Evolutionary conservation across 177 flowering plant species (phyloP), one percentile per base, ranked within the genome.

Genomic region (Telopea speciosissima): DNA sequence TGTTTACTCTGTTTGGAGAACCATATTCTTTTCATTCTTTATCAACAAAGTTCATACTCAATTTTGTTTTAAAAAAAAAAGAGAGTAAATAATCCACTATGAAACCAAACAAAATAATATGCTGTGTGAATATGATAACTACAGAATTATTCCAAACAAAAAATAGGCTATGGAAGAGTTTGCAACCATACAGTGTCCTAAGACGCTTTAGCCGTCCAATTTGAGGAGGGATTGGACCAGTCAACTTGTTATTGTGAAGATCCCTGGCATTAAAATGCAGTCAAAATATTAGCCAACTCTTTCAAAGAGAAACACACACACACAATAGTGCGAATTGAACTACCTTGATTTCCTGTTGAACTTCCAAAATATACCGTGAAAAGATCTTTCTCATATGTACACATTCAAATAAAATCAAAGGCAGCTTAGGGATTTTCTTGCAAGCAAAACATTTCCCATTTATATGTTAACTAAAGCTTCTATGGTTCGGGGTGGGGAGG

Each of bases 201-300:
- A 93, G 96, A 52, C 85, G 94, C 82, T 80, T 95, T 73, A 95
- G 81, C 69, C 99, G 83, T 71, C 96, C 96, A 69, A 95, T 95
- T 81, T 95, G 97, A 45, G 98, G 86, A 74, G 99, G 98, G 76
- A 93, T 91, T 58, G 98, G 97, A 25, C 99, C 99, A 12, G 93
- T 95, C 81, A 95, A 79, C 81, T 93, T 95, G 88, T 95, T 95
- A 68, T 95, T 95, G 69, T 95, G 99, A 60, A 95, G 90, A 85
- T 95, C 99, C 89, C 98, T 93, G 93, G 60, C 52, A 83, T 13
- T 70, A 23, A 59, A 63, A 76, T 9, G 61, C 14, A 65, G 7
- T 22, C 31, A 73, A 36, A 25, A 49, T 13, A 75, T 70, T 58
- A 74, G 54, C 63, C 23, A 71, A 65, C 33, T 72, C 65, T n/a